phyloP scores from a whole-genome alignment of 1,284 basidiomycete genomes.

The Tetrapyrgos nigripes region DNA sequence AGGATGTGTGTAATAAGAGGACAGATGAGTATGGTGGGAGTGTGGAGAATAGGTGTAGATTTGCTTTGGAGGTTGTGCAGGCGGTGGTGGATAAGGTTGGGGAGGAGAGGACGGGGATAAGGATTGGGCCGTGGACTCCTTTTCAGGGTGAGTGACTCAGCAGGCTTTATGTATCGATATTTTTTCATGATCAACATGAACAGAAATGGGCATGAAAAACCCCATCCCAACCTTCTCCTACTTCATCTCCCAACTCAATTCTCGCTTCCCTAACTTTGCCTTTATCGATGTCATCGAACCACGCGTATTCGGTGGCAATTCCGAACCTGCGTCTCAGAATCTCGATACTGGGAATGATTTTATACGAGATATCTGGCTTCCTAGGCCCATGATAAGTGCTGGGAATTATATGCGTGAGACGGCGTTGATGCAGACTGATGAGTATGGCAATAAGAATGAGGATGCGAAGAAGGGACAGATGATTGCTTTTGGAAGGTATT shows the following conservation, averaged over 20 bases:
- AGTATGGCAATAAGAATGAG: too few relatives aligned
- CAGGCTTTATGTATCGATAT: neutral
- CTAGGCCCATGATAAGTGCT: conserved; percentile 40
- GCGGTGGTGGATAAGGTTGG: conserved; percentile 44
- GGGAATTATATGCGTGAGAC: conserved; percentile 35
- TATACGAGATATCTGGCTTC: conserved; percentile 37
- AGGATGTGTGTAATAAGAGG: conserved; percentile 51
- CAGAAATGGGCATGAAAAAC: conserved; percentile 45
- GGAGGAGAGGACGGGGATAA: conserved; percentile 48
- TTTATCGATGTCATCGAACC: conserved; percentile 56
- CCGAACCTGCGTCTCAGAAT: neutral
- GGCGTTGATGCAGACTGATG: conserved; percentile 15
- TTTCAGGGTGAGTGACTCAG: conserved; percentile 34
- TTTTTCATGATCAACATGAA: neutral
- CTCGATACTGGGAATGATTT: conserved; percentile 29
- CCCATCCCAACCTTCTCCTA: conserved; percentile 42
- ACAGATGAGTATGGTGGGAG: conserved; percentile 63
- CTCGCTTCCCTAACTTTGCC: conserved; percentile 45
- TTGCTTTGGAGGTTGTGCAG: conserved; percentile 54
- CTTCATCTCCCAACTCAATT: conserved; percentile 27
- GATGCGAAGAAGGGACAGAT: too few relatives aligned
- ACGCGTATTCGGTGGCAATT: conserved; percentile 19
- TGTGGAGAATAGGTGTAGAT: conserved; percentile 55
- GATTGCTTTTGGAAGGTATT: conserved; percentile 54
- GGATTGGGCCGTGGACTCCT: conserved; percentile 54